Evolutionary conservation across 2,329 filamentous ascomycete species (phyloP).

Genomic region (Verticillium nubilum): DNA sequence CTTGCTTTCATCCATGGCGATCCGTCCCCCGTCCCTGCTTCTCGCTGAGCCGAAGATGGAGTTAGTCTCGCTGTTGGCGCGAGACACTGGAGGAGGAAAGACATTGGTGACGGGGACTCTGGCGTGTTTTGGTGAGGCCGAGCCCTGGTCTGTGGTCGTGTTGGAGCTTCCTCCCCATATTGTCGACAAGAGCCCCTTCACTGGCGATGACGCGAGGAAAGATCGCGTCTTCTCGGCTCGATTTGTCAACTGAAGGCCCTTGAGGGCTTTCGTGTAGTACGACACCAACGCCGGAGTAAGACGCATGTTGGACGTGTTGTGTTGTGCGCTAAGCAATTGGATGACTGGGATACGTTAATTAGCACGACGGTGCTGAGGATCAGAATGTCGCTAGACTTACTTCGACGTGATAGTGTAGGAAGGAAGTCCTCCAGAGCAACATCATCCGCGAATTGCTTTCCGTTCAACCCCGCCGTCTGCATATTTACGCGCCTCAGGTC

Average conservation of each 20-base stretch:
- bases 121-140: slow-evolving; percentile 27
- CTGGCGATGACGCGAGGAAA: slow-evolving; percentile 76
- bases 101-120: slow-evolving; percentile 30
- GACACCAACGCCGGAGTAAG: slow-evolving; percentile 66
- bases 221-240: slow-evolving; percentile 61
- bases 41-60: slow-evolving; percentile 51
- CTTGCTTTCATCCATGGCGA: slow-evolving; percentile 41
- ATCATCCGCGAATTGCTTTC: slow-evolving; percentile 68
- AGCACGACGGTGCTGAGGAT: background rate
- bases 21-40: slow-evolving; percentile 37
- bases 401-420: slow-evolving; percentile 66
- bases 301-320: slow-evolving; percentile 58
- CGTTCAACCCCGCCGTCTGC: slow-evolving; percentile 58
- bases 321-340: slow-evolving; percentile 65
- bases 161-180: slow-evolving; percentile 62
- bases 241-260: slow-evolving; percentile 58
- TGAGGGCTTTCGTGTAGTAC: slow-evolving; percentile 73
- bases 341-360: slow-evolving; percentile 52
- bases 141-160: slow-evolving; percentile 25
- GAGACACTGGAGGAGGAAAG: slow-evolving; percentile 33
- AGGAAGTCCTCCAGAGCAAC: slow-evolving; percentile 68
- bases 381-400: slow-evolving; percentile 37
- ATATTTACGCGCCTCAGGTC: slow-evolving; percentile 45
- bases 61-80: slow-evolving; percentile 39
- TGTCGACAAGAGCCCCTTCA: slow-evolving; percentile 76